Evolutionary conservation across 2,329 filamentous ascomycete species (phyloP), one percentile per base, ranked within the genome.

Genomic region (Amauroascus verrucosus): DNA sequence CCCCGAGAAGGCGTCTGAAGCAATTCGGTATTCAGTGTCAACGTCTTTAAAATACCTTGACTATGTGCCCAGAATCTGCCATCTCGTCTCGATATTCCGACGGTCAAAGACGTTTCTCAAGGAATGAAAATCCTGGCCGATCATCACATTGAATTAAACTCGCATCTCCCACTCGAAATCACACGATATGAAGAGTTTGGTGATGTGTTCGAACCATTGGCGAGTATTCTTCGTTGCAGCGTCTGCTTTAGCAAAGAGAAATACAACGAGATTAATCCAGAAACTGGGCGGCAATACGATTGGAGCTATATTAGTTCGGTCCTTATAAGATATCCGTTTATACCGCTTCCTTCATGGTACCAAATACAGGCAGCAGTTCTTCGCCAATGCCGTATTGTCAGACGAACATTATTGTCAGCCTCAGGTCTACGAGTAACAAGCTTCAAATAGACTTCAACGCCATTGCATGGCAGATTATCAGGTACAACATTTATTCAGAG

Each of bases 401-500:
- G 1, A 16, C 51, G 14, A 13, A 3, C 14, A 3, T 54, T n/a
- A n/a, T 54, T n/a, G 35, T 18, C 16, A 46, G 45, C 52, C 18
- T 54, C 32, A 38, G 14, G 30, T 20, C n/a, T 4, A 38, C 28
- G 0, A 16, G 46, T 38, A 28, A 38, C 16, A 2, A 13, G 5
- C 18, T 43, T 20, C 5, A 37, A 14, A 48, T 54, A 11, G 26
- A 48, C 2, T 30, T 48, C 43, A 13, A 48, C 6, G 30, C 41
- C 44, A n/a, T 56, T 13, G 38, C 43, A 9, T 56, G 55, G 55
- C 55, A 56, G 18, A 51, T 56, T 13, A 32, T 56, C 44, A 51
- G 43, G 13, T 51, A 54, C 37, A 14, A 24, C 32, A 16, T 14
- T 5, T 54, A 51, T 26, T 24, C 33, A 14, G 55, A 54, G 35